A percentile compares a stretch with the other conserved stretches of the same genome.
These are phyloP conservation scores for Heracleum sosnowskyi DNA, from an alignment of 129 eudicot genomes.

Conservation along the genomic window DNA sequence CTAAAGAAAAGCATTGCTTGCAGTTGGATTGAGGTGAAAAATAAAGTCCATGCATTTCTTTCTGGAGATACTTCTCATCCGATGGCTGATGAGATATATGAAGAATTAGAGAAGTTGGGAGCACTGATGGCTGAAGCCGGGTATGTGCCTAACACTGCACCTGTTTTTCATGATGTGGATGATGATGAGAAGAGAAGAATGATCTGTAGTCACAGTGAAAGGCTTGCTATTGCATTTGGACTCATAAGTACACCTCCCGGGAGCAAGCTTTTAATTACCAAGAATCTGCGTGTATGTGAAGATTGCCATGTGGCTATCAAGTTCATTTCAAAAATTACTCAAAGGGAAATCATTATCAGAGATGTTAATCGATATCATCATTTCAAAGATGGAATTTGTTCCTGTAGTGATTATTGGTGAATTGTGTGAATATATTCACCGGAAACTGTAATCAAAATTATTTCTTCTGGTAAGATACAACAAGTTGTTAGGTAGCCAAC, in stretches of 20 bases:
- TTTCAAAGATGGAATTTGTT: conserved; percentile 11
- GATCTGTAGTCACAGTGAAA: conserved; percentile 12
- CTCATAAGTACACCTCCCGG: conserved; percentile 13
- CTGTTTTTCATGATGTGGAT: conserved; percentile 12
- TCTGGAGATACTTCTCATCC: conserved; percentile 12
- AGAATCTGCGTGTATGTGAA: conserved; percentile 9
- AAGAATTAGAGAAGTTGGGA: conserved; percentile 6
- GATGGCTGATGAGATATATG: conserved; percentile 13
- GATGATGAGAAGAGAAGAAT: conserved; percentile 11
- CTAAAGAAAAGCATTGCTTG: conserved; percentile 13
- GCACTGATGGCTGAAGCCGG: conserved; percentile 4
- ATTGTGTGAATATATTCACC: not conserved
- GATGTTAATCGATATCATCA: conserved; percentile 14
- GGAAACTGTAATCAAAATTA: not conserved
- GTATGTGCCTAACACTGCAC: not conserved
- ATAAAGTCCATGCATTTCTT: conserved; percentile 15
- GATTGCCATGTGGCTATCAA: conserved; percentile 11
- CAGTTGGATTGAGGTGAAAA: conserved; percentile 16
- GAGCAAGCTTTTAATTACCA: conserved; percentile 1
- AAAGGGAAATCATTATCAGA: conserved; percentile 10
- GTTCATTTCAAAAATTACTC: conserved; percentile 11
- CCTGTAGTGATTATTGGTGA: conserved; percentile 12
- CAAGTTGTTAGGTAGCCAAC: not conserved
- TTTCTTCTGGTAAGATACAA: not conserved
- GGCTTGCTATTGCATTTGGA: conserved; percentile 11